A percentile compares a stretch with the other conserved stretches of the same genome.
Conservation (phyloP, 768 basidiomycete genomes). For the Trametes cinnabarina region DNA sequence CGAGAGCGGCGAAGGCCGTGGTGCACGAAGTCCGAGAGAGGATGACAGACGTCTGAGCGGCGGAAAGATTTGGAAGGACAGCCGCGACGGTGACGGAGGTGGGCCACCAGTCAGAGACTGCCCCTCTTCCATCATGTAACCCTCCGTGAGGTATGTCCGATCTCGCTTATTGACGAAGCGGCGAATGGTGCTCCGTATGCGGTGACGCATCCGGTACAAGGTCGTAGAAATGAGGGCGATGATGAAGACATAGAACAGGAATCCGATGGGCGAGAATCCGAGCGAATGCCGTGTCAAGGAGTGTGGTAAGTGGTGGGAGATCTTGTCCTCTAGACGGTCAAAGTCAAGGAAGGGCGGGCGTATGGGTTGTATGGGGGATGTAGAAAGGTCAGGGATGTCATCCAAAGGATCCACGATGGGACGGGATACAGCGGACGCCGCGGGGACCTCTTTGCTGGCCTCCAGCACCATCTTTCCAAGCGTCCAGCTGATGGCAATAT, state of each 20-base stretch:
- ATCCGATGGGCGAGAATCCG: slow-evolving; percentile 68
- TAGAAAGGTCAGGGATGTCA: slow-evolving; percentile 50
- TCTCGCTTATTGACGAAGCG: slow-evolving; percentile 34
- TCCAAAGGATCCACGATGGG: slow-evolving; percentile 77
- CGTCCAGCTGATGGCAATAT: slow-evolving; percentile 96
- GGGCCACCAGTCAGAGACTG: slow-evolving; percentile 19
- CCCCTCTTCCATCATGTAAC: slow-evolving; percentile 35
- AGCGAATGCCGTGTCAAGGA: slow-evolving; percentile 62
- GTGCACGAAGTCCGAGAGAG: slow-evolving; percentile 13
- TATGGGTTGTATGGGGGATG: slow-evolving; percentile 60
- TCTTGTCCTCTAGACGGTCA: slow-evolving; percentile 57
- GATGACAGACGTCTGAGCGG: slow-evolving; percentile 22
- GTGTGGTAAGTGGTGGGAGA: slow-evolving; percentile 66
- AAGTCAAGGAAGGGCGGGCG: slow-evolving; percentile 61
- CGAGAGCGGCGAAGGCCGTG: slow-evolving; percentile 21
- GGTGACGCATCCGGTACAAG: slow-evolving; percentile 57
- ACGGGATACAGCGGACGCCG: slow-evolving; percentile 41
- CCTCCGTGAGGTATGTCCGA: slow-evolving; percentile 25
- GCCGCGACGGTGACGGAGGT: slow-evolving; percentile 44
- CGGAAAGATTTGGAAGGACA: slow-evolving; percentile 31
- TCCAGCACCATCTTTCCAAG: slow-evolving; percentile 99
- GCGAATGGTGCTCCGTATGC: slow-evolving; percentile 44
- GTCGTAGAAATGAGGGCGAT: slow-evolving; percentile 44
- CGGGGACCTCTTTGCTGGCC: slow-evolving; percentile 82
- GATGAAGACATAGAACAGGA: slow-evolving; percentile 53